Evolutionary conservation across 2,329 filamentous ascomycete genomes (phyloP).

Genomic region (Magnaporthales sp.): DNA sequence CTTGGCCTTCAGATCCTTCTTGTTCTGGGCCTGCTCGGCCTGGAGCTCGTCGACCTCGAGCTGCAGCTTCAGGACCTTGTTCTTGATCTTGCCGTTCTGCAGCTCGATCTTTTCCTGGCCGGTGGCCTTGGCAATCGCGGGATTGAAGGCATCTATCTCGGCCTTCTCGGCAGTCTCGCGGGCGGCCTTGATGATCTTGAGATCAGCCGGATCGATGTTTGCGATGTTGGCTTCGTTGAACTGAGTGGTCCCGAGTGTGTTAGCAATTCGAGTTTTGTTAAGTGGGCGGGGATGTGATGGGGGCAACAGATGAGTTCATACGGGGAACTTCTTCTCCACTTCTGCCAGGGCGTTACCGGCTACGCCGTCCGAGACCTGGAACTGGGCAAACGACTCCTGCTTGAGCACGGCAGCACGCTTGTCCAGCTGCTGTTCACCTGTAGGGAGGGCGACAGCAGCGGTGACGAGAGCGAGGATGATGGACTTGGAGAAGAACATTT

Average conservation of each 20-base stretch:
- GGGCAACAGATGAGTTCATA: constrained; percentile 16
- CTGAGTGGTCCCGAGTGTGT: constrained; percentile 16
- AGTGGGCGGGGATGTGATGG: background rate
- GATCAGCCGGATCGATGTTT: constrained; percentile 35
- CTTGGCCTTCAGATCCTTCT: constrained; percentile 40
- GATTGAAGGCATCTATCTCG: constrained; percentile 45
- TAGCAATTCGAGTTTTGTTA: background rate
- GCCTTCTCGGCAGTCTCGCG: constrained; percentile 41
- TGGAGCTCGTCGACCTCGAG: constrained; percentile 41
- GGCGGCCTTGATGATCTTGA: constrained; percentile 41
- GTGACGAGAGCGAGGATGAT: constrained; percentile 26
- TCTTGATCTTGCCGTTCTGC: constrained; percentile 49
- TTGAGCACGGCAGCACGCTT: constrained; percentile 22
- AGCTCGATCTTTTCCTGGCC: constrained; percentile 31
- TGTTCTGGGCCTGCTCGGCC: constrained; percentile 40
- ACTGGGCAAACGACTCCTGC: constrained; percentile 24
- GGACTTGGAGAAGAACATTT: constrained; percentile 28
- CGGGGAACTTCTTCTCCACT: constrained; percentile 45
- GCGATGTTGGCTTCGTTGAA: constrained; percentile 35
- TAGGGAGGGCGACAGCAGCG: constrained; percentile 24
- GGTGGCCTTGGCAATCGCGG: constrained; percentile 37
- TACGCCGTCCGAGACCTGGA: constrained; percentile 41
- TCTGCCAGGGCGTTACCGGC: constrained; percentile 44
- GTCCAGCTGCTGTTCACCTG: constrained; percentile 9
- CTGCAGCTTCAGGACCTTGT: constrained; percentile 50